Percentiles rank a stretch among this genome's conserved stretches.
phyloP scores from a whole-genome alignment of 2,329 filamentous ascomycete species.

The Pseudocercospora musae region DNA sequence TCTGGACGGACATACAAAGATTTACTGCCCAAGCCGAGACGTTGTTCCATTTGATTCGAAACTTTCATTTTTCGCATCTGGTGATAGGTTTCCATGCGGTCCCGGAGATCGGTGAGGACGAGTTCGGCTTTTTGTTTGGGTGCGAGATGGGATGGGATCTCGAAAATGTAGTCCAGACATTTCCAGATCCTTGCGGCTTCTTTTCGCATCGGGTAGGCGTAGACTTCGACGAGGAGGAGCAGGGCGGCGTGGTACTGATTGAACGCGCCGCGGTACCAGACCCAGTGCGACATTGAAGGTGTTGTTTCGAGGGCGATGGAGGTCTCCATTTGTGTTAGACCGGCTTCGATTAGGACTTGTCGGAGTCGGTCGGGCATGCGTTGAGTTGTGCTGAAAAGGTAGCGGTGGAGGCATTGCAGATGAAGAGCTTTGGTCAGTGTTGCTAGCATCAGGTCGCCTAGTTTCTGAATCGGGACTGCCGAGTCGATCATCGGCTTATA shows the following conservation, averaged over 20 bases:
- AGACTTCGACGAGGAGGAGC: conserved; percentile 65
- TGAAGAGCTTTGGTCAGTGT: conserved; percentile 62
- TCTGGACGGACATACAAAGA: not conserved
- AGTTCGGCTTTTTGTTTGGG: conserved; percentile 57
- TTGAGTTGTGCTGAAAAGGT: conserved; percentile 50
- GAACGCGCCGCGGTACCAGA: conserved; percentile 68
- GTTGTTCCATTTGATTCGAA: conserved; percentile 32
- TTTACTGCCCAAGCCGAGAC: conserved; percentile 18
- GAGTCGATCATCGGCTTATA: conserved; percentile 64
- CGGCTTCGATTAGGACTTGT: conserved; percentile 61
- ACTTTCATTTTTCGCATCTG: conserved; percentile 52
- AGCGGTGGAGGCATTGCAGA: conserved; percentile 66
- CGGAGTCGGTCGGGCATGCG: conserved; percentile 61
- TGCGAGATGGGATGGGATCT: conserved; percentile 52
- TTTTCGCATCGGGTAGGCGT: conserved; percentile 54
- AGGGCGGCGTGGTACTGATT: conserved; percentile 71
- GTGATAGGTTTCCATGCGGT: conserved; percentile 59
- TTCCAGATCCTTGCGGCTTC: conserved; percentile 66
- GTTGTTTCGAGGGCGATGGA: conserved; percentile 54
- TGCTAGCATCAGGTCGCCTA: conserved; percentile 62
- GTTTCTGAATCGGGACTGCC: conserved; percentile 58
- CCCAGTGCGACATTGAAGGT: conserved; percentile 56
- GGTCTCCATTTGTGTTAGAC: conserved; percentile 53
- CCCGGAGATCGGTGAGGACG: conserved; percentile 61
- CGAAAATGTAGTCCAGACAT: conserved; percentile 70